Percentiles rank a stretch among this genome's conserved stretches.
phyloP scores from a whole-genome alignment of 2,329 filamentous ascomycete species.

The Ceratocystis cacaofunesta region DNA sequence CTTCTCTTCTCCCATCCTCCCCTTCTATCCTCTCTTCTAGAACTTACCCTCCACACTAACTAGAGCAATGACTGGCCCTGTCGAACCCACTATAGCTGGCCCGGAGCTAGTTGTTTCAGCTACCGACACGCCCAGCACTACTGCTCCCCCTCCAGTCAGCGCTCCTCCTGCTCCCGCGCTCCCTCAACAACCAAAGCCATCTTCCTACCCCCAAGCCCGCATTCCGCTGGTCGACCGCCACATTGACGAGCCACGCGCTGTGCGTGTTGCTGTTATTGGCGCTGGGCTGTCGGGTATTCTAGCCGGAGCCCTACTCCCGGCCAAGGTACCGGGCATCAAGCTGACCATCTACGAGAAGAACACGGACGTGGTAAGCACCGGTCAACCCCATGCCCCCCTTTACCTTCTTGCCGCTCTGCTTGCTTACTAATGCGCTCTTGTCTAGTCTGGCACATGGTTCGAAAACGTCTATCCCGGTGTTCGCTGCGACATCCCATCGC shows the following conservation, averaged over 20 bases:
- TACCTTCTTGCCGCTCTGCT: neutral
- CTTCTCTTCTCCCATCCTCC: neutral
- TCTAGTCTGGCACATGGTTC: slow-evolving; percentile 33
- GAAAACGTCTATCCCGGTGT: slow-evolving; percentile 49
- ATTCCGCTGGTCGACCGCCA: slow-evolving; percentile 23
- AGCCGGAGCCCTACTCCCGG: slow-evolving; percentile 50
- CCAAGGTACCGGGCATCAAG: slow-evolving; percentile 52
- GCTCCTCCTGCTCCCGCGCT: neutral
- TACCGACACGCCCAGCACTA: neutral
- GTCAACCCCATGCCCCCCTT: neutral
- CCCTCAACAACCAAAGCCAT: neutral
- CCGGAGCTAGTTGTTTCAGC: slow-evolving; percentile 1
- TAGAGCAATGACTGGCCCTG: slow-evolving; percentile 2
- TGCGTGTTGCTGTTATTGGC: slow-evolving; percentile 27
- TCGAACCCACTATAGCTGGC: neutral
- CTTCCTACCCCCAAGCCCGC: slow-evolving; percentile 4
- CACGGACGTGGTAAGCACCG: slow-evolving; percentile 39
- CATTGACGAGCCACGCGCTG: slow-evolving; percentile 25
- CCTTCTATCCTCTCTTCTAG: too few species aligned
- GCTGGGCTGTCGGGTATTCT: slow-evolving; percentile 28
- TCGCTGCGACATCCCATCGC: slow-evolving; percentile 52
- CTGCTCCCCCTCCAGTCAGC: neutral
- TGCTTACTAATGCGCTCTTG: neutral
- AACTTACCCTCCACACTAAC: neutral
- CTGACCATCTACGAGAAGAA: slow-evolving; percentile 57